Base-by-base conservation (phyloP, 257 asterid species). In the Perilla frutescens region DNA sequence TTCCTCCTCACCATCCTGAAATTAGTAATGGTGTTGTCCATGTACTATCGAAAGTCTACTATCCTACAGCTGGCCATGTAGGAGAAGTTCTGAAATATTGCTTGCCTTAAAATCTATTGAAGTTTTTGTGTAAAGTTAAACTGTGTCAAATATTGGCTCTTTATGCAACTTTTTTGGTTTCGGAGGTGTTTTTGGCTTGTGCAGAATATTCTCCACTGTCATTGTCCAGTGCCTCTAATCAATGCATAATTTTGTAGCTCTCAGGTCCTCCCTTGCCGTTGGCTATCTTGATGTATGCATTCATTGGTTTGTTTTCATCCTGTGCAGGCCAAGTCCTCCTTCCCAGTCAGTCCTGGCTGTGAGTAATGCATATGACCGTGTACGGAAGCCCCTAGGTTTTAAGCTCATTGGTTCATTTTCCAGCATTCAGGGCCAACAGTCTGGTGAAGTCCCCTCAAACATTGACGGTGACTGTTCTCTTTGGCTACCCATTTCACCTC, bases 401-500 rank as follows among this genome's bases (percentile, higher is more conserved):
- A 81, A 85, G 89, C 86, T 88, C 62, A 82, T 94, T 69, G 92
- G 97, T 47, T 64, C 73, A 11, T 88, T 91, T 81, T 87, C 96
- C 48, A 78, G 83, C 71, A 75, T 83, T 81, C 88, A 72, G 81
- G 86, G 85, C 70, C 82, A 76, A 73, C 87, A 77, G 72, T 76
- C 73, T 60, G 79, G 65, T 47, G 87, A 86, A 62, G 80, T 53
- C 40, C 76, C 51, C 72, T 57, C 86, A 54, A 40, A 70, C 62
- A 67, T 36, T 65, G 91, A 81, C 55, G 68, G 68, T 67, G 97
- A 85, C 68, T 94, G 99, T 83, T 90, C 97, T 75, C 88, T 94
- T 72, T 94, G 99, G 99, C 83, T 86, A 64, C 98, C 99, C 40
- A 68, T 94, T 80, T 91, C 99, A 41, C 99, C 99, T 77, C 92